Evolutionary conservation across 257 asterid genomes (phyloP), one percentile per base, ranked within the genome.

Genomic region (Plantago major): DNA sequence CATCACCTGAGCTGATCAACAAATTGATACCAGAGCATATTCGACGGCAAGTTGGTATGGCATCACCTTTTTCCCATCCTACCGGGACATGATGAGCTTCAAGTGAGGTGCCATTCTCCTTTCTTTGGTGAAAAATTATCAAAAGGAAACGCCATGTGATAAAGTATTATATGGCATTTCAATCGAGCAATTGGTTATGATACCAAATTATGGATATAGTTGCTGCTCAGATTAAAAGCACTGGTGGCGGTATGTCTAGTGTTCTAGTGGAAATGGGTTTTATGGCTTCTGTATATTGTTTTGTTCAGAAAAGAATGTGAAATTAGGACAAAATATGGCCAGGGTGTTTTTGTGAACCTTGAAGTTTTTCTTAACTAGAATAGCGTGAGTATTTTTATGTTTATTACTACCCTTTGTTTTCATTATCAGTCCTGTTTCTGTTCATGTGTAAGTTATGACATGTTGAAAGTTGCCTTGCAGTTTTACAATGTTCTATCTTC

Each of bases 1-100:
- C 88, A n/a, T 81, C 95, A 19, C 86, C 87, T 26, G 97, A 86
- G 72, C 62, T 89, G 81, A 83, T 89, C 67, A 71, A 68, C 77
- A 76, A 57, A 76, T 56, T 79, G 75, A 72, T 76, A 73, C 85
- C 85, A 9, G 82, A 79, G 74, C 82, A 79, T 55, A 66, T 79
- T 46, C 69, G 78, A 30, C 61, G 82, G 26, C 85, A 79, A 74
- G 74, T 73, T 46, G 64, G 74, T 45, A 63, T 67, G 55, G 64
- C 13, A 65, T 59, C 64, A 50, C 75, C 71, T 15, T 49, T 58
- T 33, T 62, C 79, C 28, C 73, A 73, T 76, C 81, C 70, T 28
- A 61, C 74, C 52, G 79, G 78, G 72, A 68, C 78, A 47, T 79
- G 77, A 73, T 55, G 33, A 58, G 42, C 42, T 4, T n/a, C n/a